Evolutionary conservation across 306 rosid species (phyloP), one percentile per base, ranked within the genome.

Genomic region (Cucumis hystrix): DNA sequence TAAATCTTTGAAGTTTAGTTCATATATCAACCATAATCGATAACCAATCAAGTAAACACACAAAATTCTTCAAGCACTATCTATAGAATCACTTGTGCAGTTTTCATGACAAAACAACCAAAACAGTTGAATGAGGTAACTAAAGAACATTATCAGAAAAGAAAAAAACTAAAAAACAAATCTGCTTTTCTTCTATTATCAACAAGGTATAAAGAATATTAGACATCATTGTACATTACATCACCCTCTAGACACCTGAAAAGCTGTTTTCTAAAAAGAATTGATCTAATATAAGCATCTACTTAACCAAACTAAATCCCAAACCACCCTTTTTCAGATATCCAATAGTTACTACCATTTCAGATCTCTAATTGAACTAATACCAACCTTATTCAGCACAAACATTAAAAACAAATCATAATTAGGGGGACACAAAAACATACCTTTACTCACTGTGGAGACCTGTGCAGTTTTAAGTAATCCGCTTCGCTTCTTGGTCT

Each of bases 211-310:
- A 73, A 73, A 73, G 77, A 73, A 73, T 73, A 73, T 52, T 33
- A 52, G 56, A 73, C 76, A 72, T 25, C 51, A 72, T 23, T 73
- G 77, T 73, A 73, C 77, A 73, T 73, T 33, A 73, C 37, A 33
- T 73, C 77, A 72, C 23, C 77, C 59, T 2, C 77, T 72, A 72
- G 45, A 51, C 45, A 9, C 47, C 63, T 54, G 47, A 35, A 52
- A 73, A 52, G 17, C 77, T 39, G 62, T 54, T 18, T 4, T 73
- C 77, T 73, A 73, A 17, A 73, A 73, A 73, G 77, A 73, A 73
- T 73, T 73, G 77, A 73, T 73, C 77, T 73, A 73, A 73, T 30
- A 49, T 54, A 10, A 72, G 43, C 77, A 67, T 43, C 77, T 73
- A 52, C 45, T 18, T 5, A 6, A 69, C 15, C 23, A 5, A 6